Evolutionary conservation across 1,284 basidiomycete genomes (phyloP), one percentile per base, ranked within the genome.

Genomic region (Singerocomus inundabilis): DNA sequence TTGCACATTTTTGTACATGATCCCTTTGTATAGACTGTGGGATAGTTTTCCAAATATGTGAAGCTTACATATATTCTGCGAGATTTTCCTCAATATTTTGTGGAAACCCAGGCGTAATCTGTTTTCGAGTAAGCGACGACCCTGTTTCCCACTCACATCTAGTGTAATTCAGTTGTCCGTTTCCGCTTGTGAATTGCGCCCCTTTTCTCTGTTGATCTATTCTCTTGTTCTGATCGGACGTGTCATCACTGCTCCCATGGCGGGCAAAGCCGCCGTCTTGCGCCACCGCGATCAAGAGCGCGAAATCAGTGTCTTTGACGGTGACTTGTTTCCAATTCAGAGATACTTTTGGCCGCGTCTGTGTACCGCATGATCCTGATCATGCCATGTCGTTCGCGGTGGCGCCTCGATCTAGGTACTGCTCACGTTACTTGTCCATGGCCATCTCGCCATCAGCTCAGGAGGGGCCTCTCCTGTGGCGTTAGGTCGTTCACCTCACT

Each of bases 381-480:
- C 36, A 18, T 32, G 10, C 5, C 39, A 4, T 25, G 31, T 51
- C 33, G 30, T 33, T 21, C 30, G 53, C 49, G 53, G 53, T 30
- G 43, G 35, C 38, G 10, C 12, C 43, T 52, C 53, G 42, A 56
- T 56, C 7, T 21, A 37, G 21, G 25, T 21, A 7, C 26, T 29
- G 39, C 4, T 44, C 18, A 44, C 43, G 16, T 44, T 25, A 42
- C 25, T n/a, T 28, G 25, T 11, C 24, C 25, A 18, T 21, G 38
- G 12, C 12, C 4, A 16, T 26, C 25, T 10, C 29, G 30, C 11
- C 28, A 21, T 41, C 39, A 10, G 18, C 8, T 21, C 6, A 6
- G 30, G 18, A 21, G 15, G 29, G 21, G 21, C 21, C 18, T 18
- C 28, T 34, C 18, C 3, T 10, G 18, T 15, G 5, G 28, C 9